These are phyloP conservation scores for Dittrichia graveolens DNA, from an alignment of 129 eudicot genomes.

Conservation along the genomic window DNA sequence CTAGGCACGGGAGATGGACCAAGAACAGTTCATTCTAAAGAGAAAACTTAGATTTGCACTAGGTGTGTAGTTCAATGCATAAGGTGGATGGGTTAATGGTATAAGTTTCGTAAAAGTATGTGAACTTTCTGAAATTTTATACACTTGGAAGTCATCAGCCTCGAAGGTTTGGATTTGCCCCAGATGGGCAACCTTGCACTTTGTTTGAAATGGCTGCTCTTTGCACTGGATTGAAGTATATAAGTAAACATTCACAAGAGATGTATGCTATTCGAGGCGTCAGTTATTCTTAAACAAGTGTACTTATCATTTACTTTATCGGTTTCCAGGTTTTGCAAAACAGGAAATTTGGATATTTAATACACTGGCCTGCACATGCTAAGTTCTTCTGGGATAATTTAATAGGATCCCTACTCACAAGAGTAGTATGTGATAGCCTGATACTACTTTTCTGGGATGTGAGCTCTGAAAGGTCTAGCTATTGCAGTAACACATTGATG, in stretches of 20 bases:
- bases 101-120: not conserved
- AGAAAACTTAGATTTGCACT: not conserved
- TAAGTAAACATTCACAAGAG: not conserved
- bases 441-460: conserved; percentile 2
- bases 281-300: not conserved
- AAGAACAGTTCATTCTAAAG: not conserved
- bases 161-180: not conserved
- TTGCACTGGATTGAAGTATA: not conserved
- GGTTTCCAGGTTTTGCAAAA: conserved; percentile 6
- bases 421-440: conserved; percentile 5
- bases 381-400: conserved; percentile 13
- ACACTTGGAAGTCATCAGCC: conserved; percentile 7
- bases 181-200: not conserved
- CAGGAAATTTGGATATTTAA: not conserved
- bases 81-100: conserved; percentile 5
- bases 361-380: too few species aligned
- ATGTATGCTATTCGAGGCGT: not conserved
- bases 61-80: conserved; percentile 16
- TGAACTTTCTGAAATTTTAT: not conserved
- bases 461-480: conserved; percentile 9
- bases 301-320: conserved; percentile 13
- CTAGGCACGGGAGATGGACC: conserved; percentile 2
- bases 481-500: conserved; percentile 11
- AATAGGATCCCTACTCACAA: not conserved
- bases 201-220: not conserved